Percentiles rank a stretch among this genome's conserved stretches.
Conservation (phyloP, 73 alveolate species). For the Breviolum minutum region DNA sequence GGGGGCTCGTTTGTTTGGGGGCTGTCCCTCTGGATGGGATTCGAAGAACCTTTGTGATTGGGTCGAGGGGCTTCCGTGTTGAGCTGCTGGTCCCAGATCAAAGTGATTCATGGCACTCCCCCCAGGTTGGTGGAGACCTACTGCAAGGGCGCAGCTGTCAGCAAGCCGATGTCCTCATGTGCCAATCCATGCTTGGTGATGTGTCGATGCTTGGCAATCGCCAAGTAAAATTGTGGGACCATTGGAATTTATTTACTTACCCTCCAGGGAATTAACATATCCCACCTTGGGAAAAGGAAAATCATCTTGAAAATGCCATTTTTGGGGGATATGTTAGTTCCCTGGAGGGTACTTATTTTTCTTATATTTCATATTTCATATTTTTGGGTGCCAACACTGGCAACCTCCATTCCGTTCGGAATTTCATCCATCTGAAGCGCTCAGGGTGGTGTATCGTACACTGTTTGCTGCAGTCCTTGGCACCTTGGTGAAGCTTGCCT, state of each 20-base stretch:
- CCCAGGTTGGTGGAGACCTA: slow-evolving; percentile 31
- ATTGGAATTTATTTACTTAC: not conserved
- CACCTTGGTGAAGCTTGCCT: slow-evolving; percentile 9
- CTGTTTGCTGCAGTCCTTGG: slow-evolving; percentile 35
- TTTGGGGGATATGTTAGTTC: too few relatives aligned
- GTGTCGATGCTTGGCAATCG: not conserved
- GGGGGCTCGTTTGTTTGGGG: not conserved
- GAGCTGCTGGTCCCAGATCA: not conserved
- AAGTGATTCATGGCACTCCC: not conserved
- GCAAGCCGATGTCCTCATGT: slow-evolving; percentile 23
- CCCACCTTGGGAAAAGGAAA: too few relatives aligned
- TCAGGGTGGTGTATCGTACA: slow-evolving; percentile 29
- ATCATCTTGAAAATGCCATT: too few relatives aligned
- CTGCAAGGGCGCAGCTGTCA: slow-evolving; percentile 23
- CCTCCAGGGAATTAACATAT: too few relatives aligned
- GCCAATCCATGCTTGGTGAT: slow-evolving; percentile 23
- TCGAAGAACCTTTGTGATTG: not conserved
- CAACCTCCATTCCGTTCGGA: too few relatives aligned
- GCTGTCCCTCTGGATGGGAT: too few relatives aligned
- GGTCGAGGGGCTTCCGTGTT: not conserved
- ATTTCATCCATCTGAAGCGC: not conserved
- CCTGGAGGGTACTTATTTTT: too few relatives aligned
- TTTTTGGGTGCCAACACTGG: too few relatives aligned
- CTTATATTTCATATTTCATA: too few relatives aligned
- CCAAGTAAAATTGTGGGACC: not conserved